Base-by-base conservation (phyloP, 2,329 filamentous ascomycete genomes). In the Fonsecaea nubica region DNA sequence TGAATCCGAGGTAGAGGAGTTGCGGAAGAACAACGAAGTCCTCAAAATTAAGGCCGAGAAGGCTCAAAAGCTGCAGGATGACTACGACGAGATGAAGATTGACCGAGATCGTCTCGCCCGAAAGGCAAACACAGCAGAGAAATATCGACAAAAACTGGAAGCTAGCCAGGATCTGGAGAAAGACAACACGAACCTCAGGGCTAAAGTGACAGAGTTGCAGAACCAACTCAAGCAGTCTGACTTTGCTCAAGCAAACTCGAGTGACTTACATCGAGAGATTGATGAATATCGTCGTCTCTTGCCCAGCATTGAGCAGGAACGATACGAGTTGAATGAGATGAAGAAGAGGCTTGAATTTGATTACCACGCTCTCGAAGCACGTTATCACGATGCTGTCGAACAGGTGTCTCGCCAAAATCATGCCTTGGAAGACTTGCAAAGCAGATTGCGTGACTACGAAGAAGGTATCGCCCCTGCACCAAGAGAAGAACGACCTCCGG, bases 321-420 rank as follows among this genome's bases (percentile, higher is more conserved):
- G 79, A 63, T 79, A 78, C 66, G 81, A 83, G 65, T 77, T 82
- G 45, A 80, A 81, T 65, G 79, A 80, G 53, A 74, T 82, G 66
- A 83, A 83, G 72, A 82, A 81, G 63, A 77, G 82, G 65, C 74
- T 83, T 9, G 80, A 83, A 66, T 81, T 82, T 66, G 80, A 83
- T 69, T 82, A 82, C 63, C 80, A 82, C 66, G 77, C 80, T 13
- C 75, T 83, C 15, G 80, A 79, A 7, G 80, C 81, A 65, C 75
- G 80, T 15, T 76, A 81, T 18, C 74, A 79, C 54, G 78, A 78
- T 64, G 77, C 79, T 1, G 77, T 80, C 60, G 80, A 82, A 66
- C 79, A 82, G 58, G 76, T 71, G 15, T 64, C 63, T 33, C 60
- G 72, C 50, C 67, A 71, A 53, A 69, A 73, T 63, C 70, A 73